Percentiles rank a stretch among this genome's conserved stretches.
Evolutionary conservation across 1,284 basidiomycete species (phyloP).

Genomic region (Fomitopsis palustris): DNA sequence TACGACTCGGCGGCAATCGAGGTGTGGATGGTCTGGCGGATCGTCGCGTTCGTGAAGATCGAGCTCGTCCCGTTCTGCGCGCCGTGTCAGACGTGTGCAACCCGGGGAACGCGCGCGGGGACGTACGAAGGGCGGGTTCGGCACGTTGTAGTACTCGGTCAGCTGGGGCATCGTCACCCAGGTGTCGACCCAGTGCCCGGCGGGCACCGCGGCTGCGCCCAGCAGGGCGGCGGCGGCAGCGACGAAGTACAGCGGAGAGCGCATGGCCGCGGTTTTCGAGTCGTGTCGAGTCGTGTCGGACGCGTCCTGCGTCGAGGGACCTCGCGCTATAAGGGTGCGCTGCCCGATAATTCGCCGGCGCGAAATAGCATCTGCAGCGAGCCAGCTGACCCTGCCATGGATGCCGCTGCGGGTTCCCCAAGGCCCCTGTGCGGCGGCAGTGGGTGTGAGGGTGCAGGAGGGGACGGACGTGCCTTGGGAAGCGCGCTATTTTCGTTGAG

Average conservation of each 20-base stretch:
- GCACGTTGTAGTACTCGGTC: conserved; percentile 40
- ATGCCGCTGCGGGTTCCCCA: background rate
- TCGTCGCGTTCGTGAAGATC: conserved; percentile 44
- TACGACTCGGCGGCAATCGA: conserved; percentile 34
- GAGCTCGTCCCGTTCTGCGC: conserved; percentile 22
- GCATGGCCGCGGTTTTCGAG: background rate
- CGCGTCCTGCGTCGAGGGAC: background rate
- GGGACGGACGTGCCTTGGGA: background rate
- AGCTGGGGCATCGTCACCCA: conserved; percentile 49
- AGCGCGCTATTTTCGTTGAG: background rate
- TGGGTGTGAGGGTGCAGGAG: background rate
- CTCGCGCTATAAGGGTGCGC: background rate
- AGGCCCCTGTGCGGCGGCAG: background rate
- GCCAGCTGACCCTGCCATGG: background rate
- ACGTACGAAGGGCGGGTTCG: conserved; percentile 34
- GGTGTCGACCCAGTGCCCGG: conserved; percentile 38
- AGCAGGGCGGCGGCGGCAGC: background rate
- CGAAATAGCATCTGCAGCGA: too few species aligned
- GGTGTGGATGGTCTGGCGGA: conserved; percentile 44
- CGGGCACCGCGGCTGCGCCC: background rate
- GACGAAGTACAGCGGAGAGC: background rate
- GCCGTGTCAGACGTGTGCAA: background rate
- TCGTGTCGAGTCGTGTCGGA: background rate
- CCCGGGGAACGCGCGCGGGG: background rate
- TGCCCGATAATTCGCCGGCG: background rate